These are phyloP conservation scores for Venturia nashicola DNA, from an alignment of 2,329 filamentous ascomycete genomes.

Conservation along the genomic window DNA sequence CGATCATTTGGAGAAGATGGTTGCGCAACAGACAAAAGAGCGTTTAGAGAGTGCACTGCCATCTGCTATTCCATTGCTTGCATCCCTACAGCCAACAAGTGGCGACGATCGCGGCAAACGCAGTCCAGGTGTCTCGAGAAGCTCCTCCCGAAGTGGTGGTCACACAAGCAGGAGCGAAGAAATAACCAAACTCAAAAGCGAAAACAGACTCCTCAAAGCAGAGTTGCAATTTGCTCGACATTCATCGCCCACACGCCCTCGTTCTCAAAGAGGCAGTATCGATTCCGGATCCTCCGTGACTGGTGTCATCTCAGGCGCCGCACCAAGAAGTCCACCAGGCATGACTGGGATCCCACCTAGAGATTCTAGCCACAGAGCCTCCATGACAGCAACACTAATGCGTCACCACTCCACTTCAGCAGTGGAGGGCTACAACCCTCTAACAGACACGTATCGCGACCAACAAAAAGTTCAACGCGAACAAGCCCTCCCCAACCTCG, in stretches of 20 bases:
- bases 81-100: constrained; percentile 13
- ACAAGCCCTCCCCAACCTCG: not conserved
- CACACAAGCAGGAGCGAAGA: constrained; percentile 34
- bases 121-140: constrained; percentile 18
- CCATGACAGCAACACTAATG: constrained; percentile 38
- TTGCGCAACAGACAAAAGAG: constrained; percentile 42
- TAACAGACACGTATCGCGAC: not conserved
- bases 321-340: not conserved
- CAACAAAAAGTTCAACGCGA: constrained; percentile 1
- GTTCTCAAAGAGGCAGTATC: constrained; percentile 11
- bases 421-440: constrained; percentile 26
- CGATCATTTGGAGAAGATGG: constrained; percentile 71
- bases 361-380: constrained; percentile 26
- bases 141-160: constrained; percentile 16
- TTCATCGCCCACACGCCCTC: constrained; percentile 18
- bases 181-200: constrained; percentile 43
- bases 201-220: constrained; percentile 48
- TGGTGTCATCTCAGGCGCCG: constrained; percentile 9
- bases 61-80: constrained; percentile 13
- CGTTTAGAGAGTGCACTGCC: constrained; percentile 19
- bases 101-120: not conserved
- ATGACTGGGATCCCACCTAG: constrained; percentile 15
- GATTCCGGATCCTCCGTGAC: constrained; percentile 13
- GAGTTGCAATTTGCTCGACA: constrained; percentile 54
- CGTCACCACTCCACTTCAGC: constrained; percentile 42